phyloP scores from a whole-genome alignment of 2,329 filamentous ascomycete genomes.

The Alternaria arbusti region DNA sequence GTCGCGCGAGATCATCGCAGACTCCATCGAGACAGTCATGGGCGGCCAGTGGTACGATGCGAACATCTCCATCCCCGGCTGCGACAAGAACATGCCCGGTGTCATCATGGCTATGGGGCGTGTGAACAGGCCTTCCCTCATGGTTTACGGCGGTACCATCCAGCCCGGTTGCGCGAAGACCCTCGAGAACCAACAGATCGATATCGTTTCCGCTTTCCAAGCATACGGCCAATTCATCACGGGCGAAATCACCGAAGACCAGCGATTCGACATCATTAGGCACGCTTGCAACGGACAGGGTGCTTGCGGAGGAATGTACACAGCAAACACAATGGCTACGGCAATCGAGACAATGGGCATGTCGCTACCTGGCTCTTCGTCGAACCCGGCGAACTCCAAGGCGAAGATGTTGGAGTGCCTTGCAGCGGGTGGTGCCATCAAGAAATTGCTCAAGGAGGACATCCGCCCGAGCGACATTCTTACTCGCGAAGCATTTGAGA shows the following conservation, averaged over 20 bases:
- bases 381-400: conserved; percentile 58
- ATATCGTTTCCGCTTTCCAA: conserved; percentile 98
- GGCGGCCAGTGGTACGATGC: conserved; percentile 98
- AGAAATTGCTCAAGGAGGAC: conserved; percentile 58
- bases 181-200: conserved; percentile 71
- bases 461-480: conserved; percentile 58
- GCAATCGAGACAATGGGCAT: conserved; percentile 60
- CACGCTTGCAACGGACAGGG: conserved; percentile 86
- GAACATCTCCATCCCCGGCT: conserved; percentile 95
- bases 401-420: conserved; percentile 59
- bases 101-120: conserved; percentile 82
- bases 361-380: conserved; percentile 58
- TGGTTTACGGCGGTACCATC: conserved; percentile 98
- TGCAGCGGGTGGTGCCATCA: conserved; percentile 58
- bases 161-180: conserved; percentile 86
- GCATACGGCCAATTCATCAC: conserved; percentile 94
- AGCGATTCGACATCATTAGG: conserved; percentile 93
- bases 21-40: conserved; percentile 99
- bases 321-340: conserved; percentile 60
- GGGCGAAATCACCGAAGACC: conserved; percentile 87
- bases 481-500: conserved; percentile 57
- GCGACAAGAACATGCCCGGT: conserved; percentile 97
- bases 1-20: conserved; percentile 94
- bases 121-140: conserved; percentile 90
- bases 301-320: conserved; percentile 82